Evolutionary conservation across 805 yeast species (phyloP).

Genomic region (Pichia insulana): DNA sequence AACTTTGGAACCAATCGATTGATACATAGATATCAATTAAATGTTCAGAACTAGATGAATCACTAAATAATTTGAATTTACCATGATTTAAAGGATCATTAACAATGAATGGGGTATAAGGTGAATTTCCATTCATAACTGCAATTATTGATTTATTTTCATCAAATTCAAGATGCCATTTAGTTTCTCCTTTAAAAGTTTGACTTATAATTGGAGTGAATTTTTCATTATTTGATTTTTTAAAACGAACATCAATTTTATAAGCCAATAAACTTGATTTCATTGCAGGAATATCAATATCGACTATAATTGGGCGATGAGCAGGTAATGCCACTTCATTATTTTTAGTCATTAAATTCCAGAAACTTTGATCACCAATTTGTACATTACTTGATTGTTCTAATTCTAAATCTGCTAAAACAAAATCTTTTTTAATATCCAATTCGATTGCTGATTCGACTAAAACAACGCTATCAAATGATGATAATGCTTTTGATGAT

Average conservation of each 20-base stretch:
- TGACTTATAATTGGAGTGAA: slow-evolving; percentile 67
- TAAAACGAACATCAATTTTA: slow-evolving; percentile 25
- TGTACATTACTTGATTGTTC: slow-evolving; percentile 17
- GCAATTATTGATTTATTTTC: slow-evolving; percentile 31
- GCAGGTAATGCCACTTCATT: slow-evolving; percentile 34
- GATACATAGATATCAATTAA: slow-evolving; percentile 33
- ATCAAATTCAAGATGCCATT: slow-evolving; percentile 60
- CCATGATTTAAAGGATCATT: slow-evolving; percentile 21
- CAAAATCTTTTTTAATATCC: slow-evolving; percentile 22
- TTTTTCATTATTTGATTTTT: slow-evolving; percentile 19
- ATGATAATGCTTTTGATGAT: slow-evolving; percentile 29
- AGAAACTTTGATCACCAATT: slow-evolving; percentile 27
- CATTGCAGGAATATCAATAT: slow-evolving; percentile 44
- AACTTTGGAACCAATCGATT: slow-evolving; percentile 49
- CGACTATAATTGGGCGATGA: slow-evolving; percentile 36
- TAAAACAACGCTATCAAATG: slow-evolving; percentile 44
- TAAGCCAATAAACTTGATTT: slow-evolving; percentile 59
- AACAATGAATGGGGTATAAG: slow-evolving; percentile 31
- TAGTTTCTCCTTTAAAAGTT: slow-evolving; percentile 58
- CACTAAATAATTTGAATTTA: slow-evolving; percentile 42
- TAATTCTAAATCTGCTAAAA: slow-evolving; percentile 31
- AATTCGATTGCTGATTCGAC: slow-evolving; percentile 27
- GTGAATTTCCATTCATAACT: slow-evolving; percentile 57
- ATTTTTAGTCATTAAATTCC: slow-evolving; percentile 32
- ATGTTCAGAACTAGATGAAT: slow-evolving; percentile 27